These are phyloP conservation scores for Phaffomyces thermotolerans DNA, from an alignment of 805 yeast genomes.

Conservation along the genomic window DNA sequence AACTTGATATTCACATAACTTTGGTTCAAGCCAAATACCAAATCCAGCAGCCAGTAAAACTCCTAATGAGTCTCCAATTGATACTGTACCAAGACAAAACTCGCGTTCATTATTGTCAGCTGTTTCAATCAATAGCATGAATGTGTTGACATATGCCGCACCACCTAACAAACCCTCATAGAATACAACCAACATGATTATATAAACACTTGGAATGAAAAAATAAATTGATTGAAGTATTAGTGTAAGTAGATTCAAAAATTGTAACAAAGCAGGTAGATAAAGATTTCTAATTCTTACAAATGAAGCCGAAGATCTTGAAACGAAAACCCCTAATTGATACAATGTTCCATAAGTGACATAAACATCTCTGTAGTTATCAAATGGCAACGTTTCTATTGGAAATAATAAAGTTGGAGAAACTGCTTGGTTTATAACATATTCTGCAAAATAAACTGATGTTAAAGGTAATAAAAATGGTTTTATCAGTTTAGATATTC, in stretches of 20 bases:
- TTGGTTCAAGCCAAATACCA: slow-evolving; percentile 68
- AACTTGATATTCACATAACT: slow-evolving; percentile 66
- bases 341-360: slow-evolving; percentile 87
- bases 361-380: slow-evolving; percentile 72
- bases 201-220: slow-evolving; percentile 52
- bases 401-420: slow-evolving; percentile 85
- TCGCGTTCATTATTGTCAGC: slow-evolving; percentile 49
- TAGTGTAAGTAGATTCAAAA: slow-evolving; percentile 50
- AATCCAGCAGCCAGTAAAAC: slow-evolving; percentile 73
- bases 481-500: slow-evolving; percentile 36
- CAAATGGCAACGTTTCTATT: slow-evolving; percentile 60
- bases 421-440: slow-evolving; percentile 84
- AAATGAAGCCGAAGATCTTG: slow-evolving; percentile 73
- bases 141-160: slow-evolving; percentile 82
- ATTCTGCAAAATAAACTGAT: slow-evolving; percentile 80
- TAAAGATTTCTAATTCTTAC: slow-evolving; percentile 54
- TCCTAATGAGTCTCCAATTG: slow-evolving; percentile 81
- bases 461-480: slow-evolving; percentile 82
- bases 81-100: slow-evolving; percentile 77
- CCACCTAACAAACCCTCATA: slow-evolving; percentile 94
- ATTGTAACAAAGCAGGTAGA: slow-evolving; percentile 59
- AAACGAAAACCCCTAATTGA: slow-evolving; percentile 87
- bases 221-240: slow-evolving; percentile 58
- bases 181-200: slow-evolving; percentile 55
- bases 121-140: slow-evolving; percentile 63